Base-by-base conservation (phyloP, 371 early-diverging fungal species). In the Lichtheimia corymbifera region DNA sequence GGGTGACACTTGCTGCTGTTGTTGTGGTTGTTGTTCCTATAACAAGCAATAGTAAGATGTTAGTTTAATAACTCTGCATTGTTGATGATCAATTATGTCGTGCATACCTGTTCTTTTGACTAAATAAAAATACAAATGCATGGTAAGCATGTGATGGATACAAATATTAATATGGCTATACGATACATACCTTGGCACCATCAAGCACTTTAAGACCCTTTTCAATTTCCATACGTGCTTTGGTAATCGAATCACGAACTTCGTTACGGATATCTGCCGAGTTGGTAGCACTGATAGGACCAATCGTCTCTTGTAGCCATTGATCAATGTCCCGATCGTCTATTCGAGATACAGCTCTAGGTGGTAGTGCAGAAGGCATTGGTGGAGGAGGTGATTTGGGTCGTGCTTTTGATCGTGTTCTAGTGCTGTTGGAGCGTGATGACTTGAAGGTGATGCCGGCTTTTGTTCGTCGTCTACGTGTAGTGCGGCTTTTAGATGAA, bases 211-310 rank as follows among this genome's bases (percentile, higher is more conserved):
- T 60, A 42, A 75, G 50, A 2, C 73, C 83, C n/a, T 80, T 77
- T 44, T 79, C 81, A 13, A 85, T 84, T 53, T 85, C 83, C 44
- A 75, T 79, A 53, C 79, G 81, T 20, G 83, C 84, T 57, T 82
- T 81, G 51, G 74, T 77, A 18, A 84, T 63, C 1, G 77, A 74
- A 30, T 78, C 75, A 18, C 72, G 77, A 11, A 78, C 82, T 52
- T 73, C 74, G 54, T 71, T 42, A 61, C 64, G 53, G 11, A 59
- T 53, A 43, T 68, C 67, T 28, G 72, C 63, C 41, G 65, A 20
- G 13, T 58, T 25, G 20, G 52, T 24, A 25, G 47, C 40, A 17
- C 51, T 59, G 24, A 59, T 25, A 13, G 64, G 55, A 15, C 60
- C 55, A 22, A 65, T 52, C 2, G 65, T 65, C n/a, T 65, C 60